A percentile compares a stretch with the other conserved stretches of the same genome.
These are phyloP conservation scores for Paratinospora sagittata DNA, from an alignment of 164 flowering plant species.

Conservation along the genomic window DNA sequence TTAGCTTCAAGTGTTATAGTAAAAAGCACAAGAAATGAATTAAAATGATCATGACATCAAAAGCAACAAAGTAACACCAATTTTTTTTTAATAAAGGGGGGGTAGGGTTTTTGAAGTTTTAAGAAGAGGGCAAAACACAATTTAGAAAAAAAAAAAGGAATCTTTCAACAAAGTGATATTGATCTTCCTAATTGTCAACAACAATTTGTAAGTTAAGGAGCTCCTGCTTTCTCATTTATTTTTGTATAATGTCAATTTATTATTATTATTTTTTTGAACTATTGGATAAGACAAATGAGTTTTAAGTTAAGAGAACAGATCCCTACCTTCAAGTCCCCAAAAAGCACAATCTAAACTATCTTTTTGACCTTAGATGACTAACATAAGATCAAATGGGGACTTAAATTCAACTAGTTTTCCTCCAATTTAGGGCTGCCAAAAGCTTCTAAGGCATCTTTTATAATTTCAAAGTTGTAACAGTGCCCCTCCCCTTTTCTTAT, in stretches of 20 bases:
- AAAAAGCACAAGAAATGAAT: neutral
- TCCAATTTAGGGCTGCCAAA: neutral
- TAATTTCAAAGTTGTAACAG: neutral
- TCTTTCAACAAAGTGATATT: neutral
- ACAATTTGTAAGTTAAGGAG: neutral
- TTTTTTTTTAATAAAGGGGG: neutral
- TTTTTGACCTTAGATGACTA: neutral
- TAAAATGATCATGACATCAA: neutral
- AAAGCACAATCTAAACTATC: neutral
- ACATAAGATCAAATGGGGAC: neutral
- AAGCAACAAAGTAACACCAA: neutral
- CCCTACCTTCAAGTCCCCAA: too few species aligned
- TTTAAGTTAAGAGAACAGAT: neutral
- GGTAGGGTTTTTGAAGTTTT: neutral
- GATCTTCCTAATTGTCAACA: too few species aligned
- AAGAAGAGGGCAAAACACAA: neutral
- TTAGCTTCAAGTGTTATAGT: neutral
- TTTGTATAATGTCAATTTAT: neutral
- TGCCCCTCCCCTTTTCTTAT: neutral
- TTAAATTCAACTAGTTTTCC: neutral
- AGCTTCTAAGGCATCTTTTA: neutral
- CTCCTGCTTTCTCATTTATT: neutral
- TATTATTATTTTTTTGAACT: neutral
- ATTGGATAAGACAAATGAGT: conserved; percentile 1
- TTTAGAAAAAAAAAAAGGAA: too few species aligned